A percentile compares a stretch with the other conserved stretches of the same genome.
Conservation (phyloP, 495 filamentous ascomycete species). For the Aspergillus sparsus region DNA sequence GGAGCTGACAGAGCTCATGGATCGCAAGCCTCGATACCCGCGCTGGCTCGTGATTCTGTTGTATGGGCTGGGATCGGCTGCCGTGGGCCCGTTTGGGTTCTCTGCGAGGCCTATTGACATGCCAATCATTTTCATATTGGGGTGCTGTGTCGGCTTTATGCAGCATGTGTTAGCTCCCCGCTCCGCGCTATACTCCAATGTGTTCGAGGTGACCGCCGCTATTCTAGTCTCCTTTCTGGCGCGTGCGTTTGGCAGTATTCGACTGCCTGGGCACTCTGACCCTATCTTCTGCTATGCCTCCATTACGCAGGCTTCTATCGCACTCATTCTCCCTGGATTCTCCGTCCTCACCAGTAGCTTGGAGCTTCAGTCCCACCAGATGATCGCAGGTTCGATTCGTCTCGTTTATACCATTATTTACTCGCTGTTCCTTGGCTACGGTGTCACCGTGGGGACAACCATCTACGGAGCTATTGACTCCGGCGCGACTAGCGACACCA, state of each 20-base stretch:
- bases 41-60: constrained; percentile 72
- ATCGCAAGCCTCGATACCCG: constrained; percentile 63
- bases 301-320: constrained; percentile 86
- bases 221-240: constrained; percentile 85
- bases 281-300: constrained; percentile 85
- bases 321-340: constrained; percentile 88
- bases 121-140: constrained; percentile 82
- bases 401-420: constrained; percentile 97
- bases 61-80: constrained; percentile 78
- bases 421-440: constrained; percentile 90
- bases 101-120: constrained; percentile 82
- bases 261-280: constrained; percentile 53
- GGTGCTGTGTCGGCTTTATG: constrained; percentile 76
- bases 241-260: constrained; percentile 80
- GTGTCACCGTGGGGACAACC: constrained; percentile 89
- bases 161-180: constrained; percentile 77
- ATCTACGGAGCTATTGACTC: constrained; percentile 82
- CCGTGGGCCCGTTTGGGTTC: constrained; percentile 85
- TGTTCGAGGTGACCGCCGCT: constrained; percentile 87
- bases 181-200: constrained; percentile 77
- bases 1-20: constrained; percentile 68
- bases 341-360: constrained; percentile 78
- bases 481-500: constrained; percentile 68
- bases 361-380: constrained; percentile 82
- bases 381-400: constrained; percentile 88